Evolutionary conservation across 2,329 filamentous ascomycete genomes (phyloP).

Genomic region (Chrysoporthe puriensis): DNA sequence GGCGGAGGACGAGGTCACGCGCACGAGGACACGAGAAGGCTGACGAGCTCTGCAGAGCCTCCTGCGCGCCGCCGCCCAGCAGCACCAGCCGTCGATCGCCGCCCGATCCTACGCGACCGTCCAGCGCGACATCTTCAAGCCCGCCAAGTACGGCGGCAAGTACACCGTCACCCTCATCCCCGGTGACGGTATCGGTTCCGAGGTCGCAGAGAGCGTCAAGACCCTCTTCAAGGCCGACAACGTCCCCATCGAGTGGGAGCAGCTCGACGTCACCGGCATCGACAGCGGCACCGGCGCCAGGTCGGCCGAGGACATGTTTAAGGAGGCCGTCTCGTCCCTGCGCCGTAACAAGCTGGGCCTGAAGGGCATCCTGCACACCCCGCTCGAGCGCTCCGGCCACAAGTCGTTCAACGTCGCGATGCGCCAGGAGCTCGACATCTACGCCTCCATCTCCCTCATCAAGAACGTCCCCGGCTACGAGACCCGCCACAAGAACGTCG

Average conservation of each 20-base stretch:
- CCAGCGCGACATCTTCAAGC: conserved; percentile 97
- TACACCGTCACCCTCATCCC: conserved; percentile 99
- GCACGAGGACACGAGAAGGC: conserved; percentile 1
- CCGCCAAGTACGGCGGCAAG: conserved; percentile 98
- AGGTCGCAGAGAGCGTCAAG: conserved; percentile 95
- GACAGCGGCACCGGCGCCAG: conserved; percentile 74
- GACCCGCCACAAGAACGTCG: conserved; percentile 95
- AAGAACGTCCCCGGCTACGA: conserved; percentile 99
- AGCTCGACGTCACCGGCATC: conserved; percentile 92
- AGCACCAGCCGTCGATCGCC: conserved; percentile 45
- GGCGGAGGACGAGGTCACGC: neutral
- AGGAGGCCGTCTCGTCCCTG: conserved; percentile 91
- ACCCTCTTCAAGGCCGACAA: conserved; percentile 98
- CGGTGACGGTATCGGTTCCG: conserved; percentile 97
- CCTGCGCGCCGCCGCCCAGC: conserved; percentile 52
- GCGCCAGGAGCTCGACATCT: conserved; percentile 99
- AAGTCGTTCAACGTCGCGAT: conserved; percentile 99
- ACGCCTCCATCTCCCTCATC: conserved; percentile 95
- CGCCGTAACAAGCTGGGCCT: conserved; percentile 98
- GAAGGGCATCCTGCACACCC: conserved; percentile 98
- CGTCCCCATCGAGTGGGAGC: conserved; percentile 95
- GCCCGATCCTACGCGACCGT: conserved; percentile 75
- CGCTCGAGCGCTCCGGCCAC: conserved; percentile 94
- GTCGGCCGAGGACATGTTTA: conserved; percentile 86
- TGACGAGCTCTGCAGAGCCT: conserved; percentile 49